A percentile compares a stretch with the other conserved stretches of the same genome.
Evolutionary conservation across 345 rosid genomes (phyloP).

Genomic region (Mercurialis annua): DNA sequence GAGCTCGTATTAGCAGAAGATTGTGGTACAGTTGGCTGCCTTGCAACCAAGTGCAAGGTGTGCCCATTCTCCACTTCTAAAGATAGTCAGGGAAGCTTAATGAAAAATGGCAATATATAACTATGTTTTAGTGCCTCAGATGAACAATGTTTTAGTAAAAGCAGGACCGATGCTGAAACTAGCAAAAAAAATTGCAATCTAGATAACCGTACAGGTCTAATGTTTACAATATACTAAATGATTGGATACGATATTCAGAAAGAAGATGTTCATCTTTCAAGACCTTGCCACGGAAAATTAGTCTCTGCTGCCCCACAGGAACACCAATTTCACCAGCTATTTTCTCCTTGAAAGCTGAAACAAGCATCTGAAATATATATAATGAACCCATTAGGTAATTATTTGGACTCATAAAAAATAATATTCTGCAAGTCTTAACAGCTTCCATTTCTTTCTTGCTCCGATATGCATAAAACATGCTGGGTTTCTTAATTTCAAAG

Average conservation of each 20-base stretch:
- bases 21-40: conserved; percentile 63
- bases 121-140: not conserved
- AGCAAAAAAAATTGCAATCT: not conserved
- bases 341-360: conserved; percentile 78
- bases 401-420: not conserved
- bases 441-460: not conserved
- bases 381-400: conserved; percentile 5
- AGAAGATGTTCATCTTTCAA: conserved; percentile 85
- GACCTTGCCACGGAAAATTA: conserved; percentile 89
- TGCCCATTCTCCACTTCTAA: conserved; percentile 92
- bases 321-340: conserved; percentile 67
- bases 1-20: conserved; percentile 52
- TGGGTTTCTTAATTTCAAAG: not conserved
- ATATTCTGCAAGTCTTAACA: not conserved
- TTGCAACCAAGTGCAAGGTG: conserved; percentile 82
- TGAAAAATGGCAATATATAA: not conserved
- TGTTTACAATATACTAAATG: not conserved
- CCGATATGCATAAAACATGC: not conserved
- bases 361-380: conserved; percentile 54
- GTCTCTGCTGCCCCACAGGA: conserved; percentile 81
- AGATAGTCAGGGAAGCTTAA: conserved; percentile 37
- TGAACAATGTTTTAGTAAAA: conserved; percentile 6
- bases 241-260: conserved; percentile 89
- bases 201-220: not conserved
- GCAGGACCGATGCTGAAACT: not conserved